A percentile compares a stretch with the other conserved stretches of the same genome.
Conservation (phyloP, 495 filamentous ascomycete genomes). For the Aspergillus nidulans region DNA sequence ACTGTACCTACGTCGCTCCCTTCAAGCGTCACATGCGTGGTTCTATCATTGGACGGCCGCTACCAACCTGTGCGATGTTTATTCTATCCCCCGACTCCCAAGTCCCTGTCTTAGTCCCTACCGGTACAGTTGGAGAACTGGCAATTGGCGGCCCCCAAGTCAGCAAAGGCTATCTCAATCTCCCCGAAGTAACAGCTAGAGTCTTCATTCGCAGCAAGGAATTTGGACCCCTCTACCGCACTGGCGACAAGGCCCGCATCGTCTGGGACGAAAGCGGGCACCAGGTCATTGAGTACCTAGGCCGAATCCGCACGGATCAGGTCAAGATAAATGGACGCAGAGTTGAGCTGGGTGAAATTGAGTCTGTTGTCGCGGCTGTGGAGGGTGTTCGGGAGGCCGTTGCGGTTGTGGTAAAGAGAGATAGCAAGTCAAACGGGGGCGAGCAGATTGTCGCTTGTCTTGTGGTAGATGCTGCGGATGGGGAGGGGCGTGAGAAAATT, state of each 20-base stretch:
- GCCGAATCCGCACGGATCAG: constrained; percentile 72
- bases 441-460: constrained; percentile 25
- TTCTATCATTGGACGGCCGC: constrained; percentile 33
- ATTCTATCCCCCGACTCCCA: constrained; percentile 24
- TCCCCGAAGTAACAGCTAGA: constrained; percentile 30
- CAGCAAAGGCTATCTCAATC: constrained; percentile 42
- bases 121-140: constrained; percentile 43
- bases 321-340: constrained; percentile 89
- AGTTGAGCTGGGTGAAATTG: constrained; percentile 86
- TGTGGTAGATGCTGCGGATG: constrained; percentile 15
- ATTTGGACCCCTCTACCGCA: constrained; percentile 58
- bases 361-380: constrained; percentile 32
- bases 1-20: constrained; percentile 25
- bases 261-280: constrained; percentile 35
- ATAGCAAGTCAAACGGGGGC: constrained; percentile 13
- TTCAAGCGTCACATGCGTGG: constrained; percentile 22
- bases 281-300: constrained; percentile 51
- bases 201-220: constrained; percentile 37
- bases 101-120: constrained; percentile 29
- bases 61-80: constrained; percentile 28
- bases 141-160: constrained; percentile 43
- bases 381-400: constrained; percentile 20
- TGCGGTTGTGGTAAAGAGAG: constrained; percentile 15
- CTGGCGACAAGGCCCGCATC: constrained; percentile 65
- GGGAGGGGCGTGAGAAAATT: constrained; percentile 19